Conservation (phyloP, 75 land plant genomes). For the Pinus albicaulis region DNA sequence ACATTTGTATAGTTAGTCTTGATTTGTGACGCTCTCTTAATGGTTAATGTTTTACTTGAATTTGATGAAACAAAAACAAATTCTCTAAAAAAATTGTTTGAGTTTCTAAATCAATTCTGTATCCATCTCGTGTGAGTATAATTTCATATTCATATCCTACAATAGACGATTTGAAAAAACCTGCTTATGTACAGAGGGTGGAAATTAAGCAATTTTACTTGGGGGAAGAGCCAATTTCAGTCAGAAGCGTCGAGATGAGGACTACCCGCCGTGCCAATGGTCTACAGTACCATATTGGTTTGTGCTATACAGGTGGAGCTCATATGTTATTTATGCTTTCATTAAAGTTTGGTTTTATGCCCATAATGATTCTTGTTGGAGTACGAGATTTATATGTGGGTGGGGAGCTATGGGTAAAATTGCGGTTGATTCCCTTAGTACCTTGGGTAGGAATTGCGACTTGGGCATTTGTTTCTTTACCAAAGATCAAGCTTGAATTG, state of each 20-base stretch:
- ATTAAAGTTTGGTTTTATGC: no score
- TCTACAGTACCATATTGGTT: conserved; percentile 72
- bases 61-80: no score
- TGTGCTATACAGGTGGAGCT: neutral
- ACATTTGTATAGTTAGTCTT: no score
- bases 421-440: conserved; percentile 85
- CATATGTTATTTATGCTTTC: no score
- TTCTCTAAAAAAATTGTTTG: no score
- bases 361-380: conserved; percentile 65
- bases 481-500: conserved; percentile 84
- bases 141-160: conserved; percentile 25
- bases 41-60: no score
- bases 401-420: conserved; percentile 99
- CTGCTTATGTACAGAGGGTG: conserved; percentile 84
- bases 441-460: conserved; percentile 96
- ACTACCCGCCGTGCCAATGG: conserved; percentile 93
- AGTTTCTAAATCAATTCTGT: no score
- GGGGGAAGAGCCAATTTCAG: conserved; percentile 92
- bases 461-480: conserved; percentile 98
- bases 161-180: conserved; percentile 86
- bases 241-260: conserved; percentile 89
- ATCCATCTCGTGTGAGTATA: no score
- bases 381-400: conserved; percentile 92
- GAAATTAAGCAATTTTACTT: conserved; percentile 88
- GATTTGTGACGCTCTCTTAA: no score